Evolutionary conservation across 306 rosid species (phyloP), one percentile per base, ranked within the genome.

Genomic region (Pterocarpus santalinus): DNA sequence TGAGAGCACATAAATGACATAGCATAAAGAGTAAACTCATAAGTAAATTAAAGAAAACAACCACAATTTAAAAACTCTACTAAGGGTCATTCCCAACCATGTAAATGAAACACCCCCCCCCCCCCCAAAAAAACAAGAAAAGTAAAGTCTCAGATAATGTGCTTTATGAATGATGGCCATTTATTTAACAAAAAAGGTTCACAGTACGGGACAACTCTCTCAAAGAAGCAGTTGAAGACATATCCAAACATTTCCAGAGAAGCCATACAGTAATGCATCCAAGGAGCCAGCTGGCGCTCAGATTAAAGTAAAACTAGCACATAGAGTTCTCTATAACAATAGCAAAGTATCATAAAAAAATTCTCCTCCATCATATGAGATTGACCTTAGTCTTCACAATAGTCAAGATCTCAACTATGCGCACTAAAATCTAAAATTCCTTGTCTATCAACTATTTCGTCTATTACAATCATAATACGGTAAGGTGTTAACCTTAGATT

Each of bases 1-100:
- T 82, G 22, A 76, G 52, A 82, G 2, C 55, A 38, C 62, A 77
- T 62, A 36, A 81, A 73, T 67, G n/a, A 39, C 57, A 53, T 68
- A 38, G 49, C 43, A 55, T 81, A 63, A 77, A 38, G 62, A 64
- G 56, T 46, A 83, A 13, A 38, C 72, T 41, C 79, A 75, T n/a
- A 36, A 70, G 43, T 67, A 28, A 65, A 80, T 72, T 43, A 47
- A 63, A 81, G 69, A 84, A 84, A 80, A 38, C 46, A 79, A 63
- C 8, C 66, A 8, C 43, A 53, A 22, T n/a, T 44, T 51, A 69
- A 14, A 61, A 77, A 61, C 1, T 78, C 46, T 53, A 82, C 58
- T 78, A 44, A 49, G 35, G 39, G 52, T n/a, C 76, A 78, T 78
- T 78, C 46, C 13, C 5, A 78, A 73, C 58, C 0, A 44, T 3